phyloP scores from a whole-genome alignment of 75 land plant genomes.

The Cryptomeria japonica region DNA sequence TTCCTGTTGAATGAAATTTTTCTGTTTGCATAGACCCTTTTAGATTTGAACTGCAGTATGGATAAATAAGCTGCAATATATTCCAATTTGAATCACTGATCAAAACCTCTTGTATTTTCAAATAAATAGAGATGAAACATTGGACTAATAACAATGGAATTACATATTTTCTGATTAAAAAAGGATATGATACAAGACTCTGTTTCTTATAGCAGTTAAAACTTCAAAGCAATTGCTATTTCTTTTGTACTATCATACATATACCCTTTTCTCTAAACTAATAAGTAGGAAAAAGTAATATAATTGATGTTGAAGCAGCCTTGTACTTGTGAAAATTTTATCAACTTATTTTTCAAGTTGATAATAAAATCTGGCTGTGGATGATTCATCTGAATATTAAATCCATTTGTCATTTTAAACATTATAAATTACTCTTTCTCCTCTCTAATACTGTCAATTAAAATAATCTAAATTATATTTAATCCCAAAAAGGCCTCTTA shows the following conservation, averaged over 20 bases:
- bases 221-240: background rate
- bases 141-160: background rate
- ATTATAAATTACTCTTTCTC: background rate
- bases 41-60: background rate
- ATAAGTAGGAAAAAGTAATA: background rate
- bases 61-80: background rate
- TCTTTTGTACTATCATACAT: background rate
- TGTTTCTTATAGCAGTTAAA: background rate
- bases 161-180: background rate
- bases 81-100: background rate
- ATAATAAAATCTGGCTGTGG: background rate
- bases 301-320: background rate
- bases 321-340: background rate
- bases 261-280: background rate
- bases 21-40: background rate
- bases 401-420: background rate
- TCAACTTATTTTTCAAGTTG: background rate
- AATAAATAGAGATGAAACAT: background rate
- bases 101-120: background rate
- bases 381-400: background rate
- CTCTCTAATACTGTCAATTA: background rate
- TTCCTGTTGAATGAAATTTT: background rate
- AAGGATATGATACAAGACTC: background rate
- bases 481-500: background rate
- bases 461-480: background rate